These are phyloP conservation scores for Penicillium lagena DNA, from an alignment of 495 filamentous ascomycete species.

Conservation along the genomic window DNA sequence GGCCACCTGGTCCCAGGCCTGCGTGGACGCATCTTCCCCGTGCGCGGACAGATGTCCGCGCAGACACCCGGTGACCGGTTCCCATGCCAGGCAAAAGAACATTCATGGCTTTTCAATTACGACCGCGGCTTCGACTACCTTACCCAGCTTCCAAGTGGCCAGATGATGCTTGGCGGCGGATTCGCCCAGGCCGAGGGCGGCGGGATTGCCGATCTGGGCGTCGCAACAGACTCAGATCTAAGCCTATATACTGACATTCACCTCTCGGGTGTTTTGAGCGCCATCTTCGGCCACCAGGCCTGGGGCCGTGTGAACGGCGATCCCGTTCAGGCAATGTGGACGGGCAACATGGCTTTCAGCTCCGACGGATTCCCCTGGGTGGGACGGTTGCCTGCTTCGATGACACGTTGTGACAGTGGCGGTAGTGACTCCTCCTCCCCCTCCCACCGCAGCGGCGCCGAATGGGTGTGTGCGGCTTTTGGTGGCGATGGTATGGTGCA, in stretches of 20 bases:
- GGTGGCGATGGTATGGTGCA: slow-evolving; percentile 82
- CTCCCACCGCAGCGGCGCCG: slow-evolving; percentile 12
- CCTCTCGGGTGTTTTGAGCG: slow-evolving; percentile 20
- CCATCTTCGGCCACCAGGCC: slow-evolving; percentile 23
- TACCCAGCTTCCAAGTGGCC: slow-evolving; percentile 52
- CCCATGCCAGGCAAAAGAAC: slow-evolving; percentile 18
- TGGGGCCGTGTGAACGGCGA: slow-evolving; percentile 32
- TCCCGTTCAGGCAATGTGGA: slow-evolving; percentile 61
- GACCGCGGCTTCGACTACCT: slow-evolving; percentile 75
- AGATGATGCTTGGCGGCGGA: slow-evolving; percentile 64
- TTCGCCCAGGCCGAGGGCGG: slow-evolving; percentile 37
- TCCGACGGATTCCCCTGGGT: slow-evolving; percentile 68
- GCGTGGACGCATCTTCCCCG: slow-evolving; percentile 65
- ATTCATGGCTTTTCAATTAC: slow-evolving; percentile 39
- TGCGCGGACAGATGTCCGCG: slow-evolving; percentile 54
- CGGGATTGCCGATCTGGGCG: slow-evolving; percentile 43
- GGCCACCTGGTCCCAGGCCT: slow-evolving; percentile 65
- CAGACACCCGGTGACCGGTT: slow-evolving; percentile 47
- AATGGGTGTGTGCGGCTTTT: slow-evolving; percentile 58
- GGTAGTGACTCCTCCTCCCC: background rate
- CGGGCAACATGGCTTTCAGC: slow-evolving; percentile 76
- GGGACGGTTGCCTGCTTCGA: slow-evolving; percentile 51
- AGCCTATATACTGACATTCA: slow-evolving; percentile 26
- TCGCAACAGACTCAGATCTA: slow-evolving; percentile 25
- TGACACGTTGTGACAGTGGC: slow-evolving; percentile 26